Evolutionary conservation across 2,329 filamentous ascomycete species (phyloP), one percentile per base, ranked within the genome.

Genomic region (Elsinoe australis): DNA sequence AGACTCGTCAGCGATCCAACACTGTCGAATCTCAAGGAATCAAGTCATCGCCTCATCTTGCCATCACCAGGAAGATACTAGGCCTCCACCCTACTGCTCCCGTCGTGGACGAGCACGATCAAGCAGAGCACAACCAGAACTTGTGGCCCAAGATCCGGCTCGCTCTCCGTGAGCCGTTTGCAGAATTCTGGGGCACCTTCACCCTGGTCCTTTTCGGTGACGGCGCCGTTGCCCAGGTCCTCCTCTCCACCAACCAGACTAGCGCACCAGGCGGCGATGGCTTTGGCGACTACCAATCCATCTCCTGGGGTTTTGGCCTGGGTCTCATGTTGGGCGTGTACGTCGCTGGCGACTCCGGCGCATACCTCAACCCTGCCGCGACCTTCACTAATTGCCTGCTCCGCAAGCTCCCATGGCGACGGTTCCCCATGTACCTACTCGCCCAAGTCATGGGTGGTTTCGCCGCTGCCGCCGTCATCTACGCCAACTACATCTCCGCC

Each of bases 281-380:
- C 0, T 71, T 64, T 48, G 69, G 69, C 1, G 42, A 56, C 5
- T 71, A 70, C 48, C 65, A 69, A 42, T 62, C 56, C 4, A 68
- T 71, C 15, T 64, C 59, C 4, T 71, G 68, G 68, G 67, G 66
- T 29, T 69, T 66, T 61, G 61, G 58, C 2, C 46, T 66, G 5
- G 62, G 63, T 1, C 59, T 66, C 3, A 66, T 68, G 64, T 57
- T 67, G 2, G 65, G 81, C 3, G 75, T 85, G 32, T 56, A 56
- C 49, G 44, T 52, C 19, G 53, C 52, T 17, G 51, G 50, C 15
- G 47, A 49, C 44, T 55, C 53, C n/a, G 54, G 54, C 31, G 53
- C 46, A 8, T 52, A 54, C 48, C 52, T 56, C 35, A 56, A 56
- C 48, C 54, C 54, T 3, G 53, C 52, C 26, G 51, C 55, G 8